phyloP scores from a whole-genome alignment of 2,329 filamentous ascomycete species.

The Aspergillus bombycis region DNA sequence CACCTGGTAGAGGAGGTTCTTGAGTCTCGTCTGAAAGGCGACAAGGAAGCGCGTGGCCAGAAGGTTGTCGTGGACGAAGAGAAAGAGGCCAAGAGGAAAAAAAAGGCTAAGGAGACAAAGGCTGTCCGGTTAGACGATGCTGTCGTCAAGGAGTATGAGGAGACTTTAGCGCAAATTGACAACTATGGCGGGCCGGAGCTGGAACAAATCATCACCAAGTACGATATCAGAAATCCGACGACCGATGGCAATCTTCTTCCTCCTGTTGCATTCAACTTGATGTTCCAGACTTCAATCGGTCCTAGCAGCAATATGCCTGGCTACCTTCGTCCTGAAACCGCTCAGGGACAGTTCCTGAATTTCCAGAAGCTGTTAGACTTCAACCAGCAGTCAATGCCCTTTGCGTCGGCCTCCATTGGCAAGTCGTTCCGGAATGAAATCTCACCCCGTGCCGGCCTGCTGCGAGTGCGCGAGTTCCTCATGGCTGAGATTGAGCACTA shows the following conservation, averaged over 20 bases:
- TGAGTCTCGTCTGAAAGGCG: constrained; percentile 80
- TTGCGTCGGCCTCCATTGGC: constrained; percentile 94
- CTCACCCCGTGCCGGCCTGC: constrained; percentile 84
- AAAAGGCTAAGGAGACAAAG: constrained; percentile 74
- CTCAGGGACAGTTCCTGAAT: constrained; percentile 97
- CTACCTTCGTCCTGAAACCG: constrained; percentile 90
- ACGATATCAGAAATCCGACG: constrained; percentile 84
- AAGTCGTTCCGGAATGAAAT: constrained; percentile 99
- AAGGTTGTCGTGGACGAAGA: constrained; percentile 69
- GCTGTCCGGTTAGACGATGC: constrained; percentile 85
- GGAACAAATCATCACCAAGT: constrained; percentile 84
- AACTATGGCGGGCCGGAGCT: constrained; percentile 90
- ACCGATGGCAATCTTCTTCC: constrained; percentile 76
- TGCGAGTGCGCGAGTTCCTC: constrained; percentile 94
- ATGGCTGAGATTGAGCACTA: constrained; percentile 99
- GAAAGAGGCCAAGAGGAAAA: constrained; percentile 88
- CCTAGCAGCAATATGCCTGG: constrained; percentile 85
- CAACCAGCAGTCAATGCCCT: constrained; percentile 94
- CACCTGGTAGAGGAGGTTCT: constrained; percentile 95
- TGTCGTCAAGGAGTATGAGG: constrained; percentile 86
- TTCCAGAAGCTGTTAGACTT: constrained; percentile 96
- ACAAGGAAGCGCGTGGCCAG: constrained; percentile 88
- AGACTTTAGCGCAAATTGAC: constrained; percentile 89
- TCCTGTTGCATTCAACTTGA: constrained; percentile 93
- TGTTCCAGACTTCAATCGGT: constrained; percentile 96